Evolutionary conservation across 2,329 filamentous ascomycete genomes (phyloP).

Genomic region (Cyanodermella asteris): DNA sequence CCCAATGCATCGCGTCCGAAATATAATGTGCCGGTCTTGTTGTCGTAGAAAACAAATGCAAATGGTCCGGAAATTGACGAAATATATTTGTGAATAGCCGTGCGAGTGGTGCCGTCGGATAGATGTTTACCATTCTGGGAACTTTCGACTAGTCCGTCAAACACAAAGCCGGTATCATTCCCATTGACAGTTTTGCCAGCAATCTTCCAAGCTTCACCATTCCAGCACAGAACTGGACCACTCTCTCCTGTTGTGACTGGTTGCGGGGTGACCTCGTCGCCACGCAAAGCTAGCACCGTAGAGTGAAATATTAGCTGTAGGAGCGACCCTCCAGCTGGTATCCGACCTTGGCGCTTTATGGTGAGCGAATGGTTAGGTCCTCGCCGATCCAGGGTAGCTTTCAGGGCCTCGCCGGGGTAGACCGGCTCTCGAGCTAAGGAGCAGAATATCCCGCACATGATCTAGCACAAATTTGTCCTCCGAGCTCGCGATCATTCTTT

Average conservation of each 20-base stretch:
- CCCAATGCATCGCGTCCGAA: conserved; percentile 78
- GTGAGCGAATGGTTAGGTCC: conserved; percentile 7
- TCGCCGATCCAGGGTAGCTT: conserved; percentile 3
- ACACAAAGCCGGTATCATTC: conserved; percentile 59
- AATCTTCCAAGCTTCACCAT: conserved; percentile 84
- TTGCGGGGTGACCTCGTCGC: conserved; percentile 46
- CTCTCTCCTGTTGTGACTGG: conserved; percentile 40
- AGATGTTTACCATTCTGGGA: conserved; percentile 12
- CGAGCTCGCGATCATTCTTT: too few relatives aligned
- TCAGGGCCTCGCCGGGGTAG: conserved; percentile 12
- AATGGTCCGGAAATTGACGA: conserved; percentile 58
- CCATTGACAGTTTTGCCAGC: conserved; percentile 32
- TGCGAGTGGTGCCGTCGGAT: conserved; percentile 7
- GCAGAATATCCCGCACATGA: conserved; percentile 30
- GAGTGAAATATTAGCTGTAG: conserved; percentile 44
- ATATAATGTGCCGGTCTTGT: conserved; percentile 37
- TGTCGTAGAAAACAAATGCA: conserved; percentile 69
- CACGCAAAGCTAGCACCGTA: conserved; percentile 78
- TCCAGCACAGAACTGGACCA: conserved; percentile 71
- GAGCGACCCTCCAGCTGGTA: conserved; percentile 15
- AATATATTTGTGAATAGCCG: conserved; percentile 29
- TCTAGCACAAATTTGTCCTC: too few relatives aligned
- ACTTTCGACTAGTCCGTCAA: conserved; percentile 33
- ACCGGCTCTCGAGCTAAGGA: conserved; percentile 21
- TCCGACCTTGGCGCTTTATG: too few relatives aligned